Evolutionary conservation across 805 yeast genomes (phyloP), one percentile per base, ranked within the genome.

Genomic region (Wickerhamomyces kurtzmanii): DNA sequence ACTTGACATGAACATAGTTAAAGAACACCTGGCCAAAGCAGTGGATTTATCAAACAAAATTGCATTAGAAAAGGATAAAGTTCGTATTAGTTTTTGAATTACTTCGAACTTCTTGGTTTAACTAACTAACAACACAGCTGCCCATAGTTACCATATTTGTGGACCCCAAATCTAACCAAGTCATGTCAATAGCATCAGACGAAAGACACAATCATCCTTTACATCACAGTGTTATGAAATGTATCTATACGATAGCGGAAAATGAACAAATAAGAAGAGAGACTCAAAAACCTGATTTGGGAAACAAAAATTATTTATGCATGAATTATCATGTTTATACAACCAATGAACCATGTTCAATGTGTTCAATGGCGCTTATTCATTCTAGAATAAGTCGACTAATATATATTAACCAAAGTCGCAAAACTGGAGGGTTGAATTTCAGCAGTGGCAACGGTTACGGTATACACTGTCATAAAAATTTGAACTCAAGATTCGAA

Each of bases 301-400:
- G 23, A 5, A 32, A 29, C 23, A 36, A 28, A 24, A 40, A 43
- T 17, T 91, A 91, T 45, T 62, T 91, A 3, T 87, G 97, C 47
- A 68, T 78, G 20, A 70, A 76, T 30, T 65, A 74, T 38, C 75
- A 82, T 35, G 85, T 91, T 0, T 85, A 81, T 46, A 81, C 93
- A 1, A 80, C 95, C 0, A 94, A 86, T 48, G 98, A 91, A 51
- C 98, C 98, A 0, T 91, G 98, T 45, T 71, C 84, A 0, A 91
- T 89, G 96, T 91, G 98, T 46, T 58, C 83, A 6, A 91, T 91
- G 98, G 97, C 97, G 0, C 59, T 91, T 22, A 76, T 87, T 8
- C 98, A 91, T 49, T 89, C 97, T 1, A 62, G 98, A 27, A 68
- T 91, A 1, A 66, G 73, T 11, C 61, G 85, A 29, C 55, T 89